A percentile compares a stretch with the other conserved stretches of the same genome.
These are phyloP conservation scores for Psilocybe subaeruginosa DNA, from an alignment of 768 basidiomycete species.

Conservation along the genomic window DNA sequence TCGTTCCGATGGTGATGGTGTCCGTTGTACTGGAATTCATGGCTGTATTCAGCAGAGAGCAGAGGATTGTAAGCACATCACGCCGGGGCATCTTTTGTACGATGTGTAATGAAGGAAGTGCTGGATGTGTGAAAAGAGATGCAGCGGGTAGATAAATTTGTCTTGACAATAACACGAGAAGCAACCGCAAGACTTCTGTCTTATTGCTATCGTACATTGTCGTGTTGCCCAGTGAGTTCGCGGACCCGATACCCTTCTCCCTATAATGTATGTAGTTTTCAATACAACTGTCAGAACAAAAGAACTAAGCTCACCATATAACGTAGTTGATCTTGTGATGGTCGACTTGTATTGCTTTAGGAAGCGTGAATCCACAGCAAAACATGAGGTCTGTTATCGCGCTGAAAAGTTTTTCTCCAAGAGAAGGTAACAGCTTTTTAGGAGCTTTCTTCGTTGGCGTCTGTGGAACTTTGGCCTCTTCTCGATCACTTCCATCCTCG, in stretches of 20 bases:
- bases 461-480: conserved; percentile 18
- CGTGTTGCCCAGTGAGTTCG: conserved; percentile 54
- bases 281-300: not conserved
- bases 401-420: conserved; percentile 80
- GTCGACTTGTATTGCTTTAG: conserved; percentile 73
- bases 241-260: conserved; percentile 96
- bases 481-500: conserved; percentile 62
- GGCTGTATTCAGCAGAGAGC: conserved; percentile 90
- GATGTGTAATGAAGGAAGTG: conserved; percentile 76
- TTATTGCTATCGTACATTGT: conserved; percentile 78
- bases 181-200: conserved; percentile 85
- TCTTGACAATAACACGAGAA: conserved; percentile 86
- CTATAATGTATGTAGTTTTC: conserved; percentile 37
- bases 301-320: conserved; percentile 69
- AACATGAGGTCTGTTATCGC: conserved; percentile 87
- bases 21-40: conserved; percentile 66
- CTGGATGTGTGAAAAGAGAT: conserved; percentile 71
- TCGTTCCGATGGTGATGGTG: conserved; percentile 59
- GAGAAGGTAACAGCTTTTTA: conserved; percentile 62
- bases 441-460: conserved; percentile 29
- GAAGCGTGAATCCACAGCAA: conserved; percentile 92
- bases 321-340: conserved; percentile 85
- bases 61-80: conserved; percentile 89
- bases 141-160: conserved; percentile 85
- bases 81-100: conserved; percentile 77